Conservation (phyloP, 257 asterid species). For the Ilex asprella region DNA sequence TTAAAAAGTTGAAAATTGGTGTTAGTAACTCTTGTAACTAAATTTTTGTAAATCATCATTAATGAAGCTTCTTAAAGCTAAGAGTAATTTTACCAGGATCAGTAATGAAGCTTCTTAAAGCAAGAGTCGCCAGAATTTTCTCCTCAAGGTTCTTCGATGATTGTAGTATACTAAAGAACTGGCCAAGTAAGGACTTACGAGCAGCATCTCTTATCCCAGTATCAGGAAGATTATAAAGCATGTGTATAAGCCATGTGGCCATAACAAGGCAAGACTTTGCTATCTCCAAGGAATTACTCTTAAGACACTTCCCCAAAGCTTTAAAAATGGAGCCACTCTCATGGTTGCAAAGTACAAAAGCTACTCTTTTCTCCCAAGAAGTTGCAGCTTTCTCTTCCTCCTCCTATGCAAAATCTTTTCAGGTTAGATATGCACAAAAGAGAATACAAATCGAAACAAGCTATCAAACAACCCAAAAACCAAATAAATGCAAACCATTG, state of each 20-base stretch:
- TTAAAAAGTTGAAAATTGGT: conserved; percentile 6
- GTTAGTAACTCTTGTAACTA: conserved; percentile 7
- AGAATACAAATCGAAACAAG: background rate
- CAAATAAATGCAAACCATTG: conserved; percentile 26
- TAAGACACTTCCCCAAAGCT: conserved; percentile 66
- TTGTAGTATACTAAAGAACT: conserved; percentile 57
- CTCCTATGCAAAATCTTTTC: conserved; percentile 28
- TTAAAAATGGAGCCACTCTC: conserved; percentile 62
- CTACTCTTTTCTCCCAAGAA: conserved; percentile 64
- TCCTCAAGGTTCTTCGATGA: conserved; percentile 78
- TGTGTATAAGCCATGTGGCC: conserved; percentile 71
- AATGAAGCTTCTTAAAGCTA: conserved; percentile 44
- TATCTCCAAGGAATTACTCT: conserved; percentile 61
- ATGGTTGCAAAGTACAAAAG: conserved; percentile 61
- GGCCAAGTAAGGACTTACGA: conserved; percentile 59
- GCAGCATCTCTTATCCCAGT: conserved; percentile 61
- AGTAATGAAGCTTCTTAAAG: conserved; percentile 51
- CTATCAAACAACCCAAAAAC: background rate
- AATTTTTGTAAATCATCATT: background rate
- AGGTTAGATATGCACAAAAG: background rate
- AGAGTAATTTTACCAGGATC: conserved; percentile 44
- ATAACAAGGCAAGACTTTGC: conserved; percentile 58
- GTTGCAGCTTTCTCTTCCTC: conserved; percentile 60
- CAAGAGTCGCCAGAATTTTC: conserved; percentile 64
- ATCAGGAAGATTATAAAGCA: conserved; percentile 62